Percentiles rank a stretch among this genome's conserved stretches.
Evolutionary conservation across 2,329 filamentous ascomycete genomes (phyloP).

Genomic region (Xylariaceae sp.): DNA sequence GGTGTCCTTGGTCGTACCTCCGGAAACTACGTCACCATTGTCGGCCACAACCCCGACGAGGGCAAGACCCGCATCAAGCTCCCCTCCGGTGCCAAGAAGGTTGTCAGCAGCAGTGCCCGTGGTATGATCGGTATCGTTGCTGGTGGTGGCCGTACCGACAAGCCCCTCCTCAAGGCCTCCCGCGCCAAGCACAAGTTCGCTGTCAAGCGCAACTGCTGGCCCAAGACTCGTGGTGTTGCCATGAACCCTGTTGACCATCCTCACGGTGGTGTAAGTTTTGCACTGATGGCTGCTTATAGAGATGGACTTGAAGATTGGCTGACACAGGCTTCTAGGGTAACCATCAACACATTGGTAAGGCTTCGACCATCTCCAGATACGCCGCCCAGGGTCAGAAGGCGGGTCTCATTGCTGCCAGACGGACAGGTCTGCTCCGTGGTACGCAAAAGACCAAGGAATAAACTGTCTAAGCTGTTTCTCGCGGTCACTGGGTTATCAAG

Average conservation of each 20-base stretch:
- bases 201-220: constrained; percentile 99
- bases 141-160: constrained; percentile 98
- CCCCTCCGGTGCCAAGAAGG: constrained; percentile 98
- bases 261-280: constrained; percentile 73
- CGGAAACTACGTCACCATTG: constrained; percentile 98
- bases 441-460: constrained; percentile 99
- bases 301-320: constrained; percentile 30
- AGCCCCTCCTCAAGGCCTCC: constrained; percentile 98
- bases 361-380: constrained; percentile 98
- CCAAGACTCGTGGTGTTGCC: constrained; percentile 99
- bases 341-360: constrained; percentile 99
- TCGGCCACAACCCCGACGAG: constrained; percentile 97
- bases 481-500: constrained; percentile 44
- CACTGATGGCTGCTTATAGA: neutral
- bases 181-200: constrained; percentile 99
- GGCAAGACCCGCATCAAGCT: constrained; percentile 99
- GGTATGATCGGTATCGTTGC: constrained; percentile 99
- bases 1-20: constrained; percentile 94
- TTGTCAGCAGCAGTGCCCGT: constrained; percentile 83
- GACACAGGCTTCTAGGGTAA: constrained; percentile 66
- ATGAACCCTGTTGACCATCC: constrained; percentile 99
- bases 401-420: constrained; percentile 98
- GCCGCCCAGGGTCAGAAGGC: constrained; percentile 98
- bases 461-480: constrained; percentile 49
- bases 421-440: constrained; percentile 99